Conservation (phyloP, 345 rosid genomes). For the Ceriops zippeliana region DNA sequence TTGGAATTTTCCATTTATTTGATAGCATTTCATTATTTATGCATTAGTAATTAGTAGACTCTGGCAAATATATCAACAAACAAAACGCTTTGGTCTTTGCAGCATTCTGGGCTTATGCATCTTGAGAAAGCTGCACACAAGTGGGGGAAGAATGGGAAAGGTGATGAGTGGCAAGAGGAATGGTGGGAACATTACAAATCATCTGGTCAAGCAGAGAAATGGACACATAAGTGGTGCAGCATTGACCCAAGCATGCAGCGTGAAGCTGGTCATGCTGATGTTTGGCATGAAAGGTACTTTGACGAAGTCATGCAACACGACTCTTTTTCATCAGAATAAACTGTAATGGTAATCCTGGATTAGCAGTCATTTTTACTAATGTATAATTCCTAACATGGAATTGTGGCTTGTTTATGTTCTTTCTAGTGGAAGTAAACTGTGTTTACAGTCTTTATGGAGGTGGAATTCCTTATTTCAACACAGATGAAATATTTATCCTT, state of each 20-base stretch:
- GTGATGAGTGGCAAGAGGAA: conserved; percentile 91
- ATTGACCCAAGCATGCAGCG: conserved; percentile 73
- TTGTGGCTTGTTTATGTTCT: neutral
- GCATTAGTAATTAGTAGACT: too few species aligned
- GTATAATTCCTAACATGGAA: neutral
- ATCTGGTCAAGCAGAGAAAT: conserved; percentile 78
- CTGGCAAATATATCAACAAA: neutral
- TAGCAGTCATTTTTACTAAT: neutral
- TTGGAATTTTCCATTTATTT: too few species aligned
- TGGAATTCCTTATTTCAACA: neutral
- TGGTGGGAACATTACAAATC: conserved; percentile 95
- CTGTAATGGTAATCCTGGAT: too few species aligned
- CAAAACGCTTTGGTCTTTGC: conserved; percentile 18
- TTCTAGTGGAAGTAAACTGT: neutral
- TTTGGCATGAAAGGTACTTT: conserved; percentile 91
- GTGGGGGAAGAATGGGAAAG: conserved; percentile 88
- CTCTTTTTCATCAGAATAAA: neutral
- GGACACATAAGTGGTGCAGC: conserved; percentile 98
- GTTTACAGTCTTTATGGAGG: neutral
- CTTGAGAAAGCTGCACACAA: conserved; percentile 93
- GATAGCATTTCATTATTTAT: too few species aligned
- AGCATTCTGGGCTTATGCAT: conserved; percentile 68
- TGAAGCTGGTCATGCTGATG: conserved; percentile 90
- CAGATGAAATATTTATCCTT: too few species aligned
- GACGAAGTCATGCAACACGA: neutral